These are phyloP conservation scores for Diaporthe capsici DNA, from an alignment of 2,329 filamentous ascomycete genomes.

Conservation along the genomic window DNA sequence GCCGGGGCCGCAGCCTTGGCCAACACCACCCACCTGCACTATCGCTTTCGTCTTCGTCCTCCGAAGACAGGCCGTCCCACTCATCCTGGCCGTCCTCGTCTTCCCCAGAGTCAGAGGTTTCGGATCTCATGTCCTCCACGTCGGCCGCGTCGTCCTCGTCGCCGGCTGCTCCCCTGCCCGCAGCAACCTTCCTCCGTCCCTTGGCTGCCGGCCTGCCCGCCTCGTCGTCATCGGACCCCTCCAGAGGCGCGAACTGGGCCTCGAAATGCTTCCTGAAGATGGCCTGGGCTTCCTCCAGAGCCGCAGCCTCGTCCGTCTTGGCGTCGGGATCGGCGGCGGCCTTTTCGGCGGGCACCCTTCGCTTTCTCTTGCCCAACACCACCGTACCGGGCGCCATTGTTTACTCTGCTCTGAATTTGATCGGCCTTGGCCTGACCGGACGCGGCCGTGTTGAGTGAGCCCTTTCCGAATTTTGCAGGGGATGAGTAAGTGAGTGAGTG, in stretches of 20 bases:
- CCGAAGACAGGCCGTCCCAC: slow-evolving; percentile 75
- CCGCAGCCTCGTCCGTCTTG: slow-evolving; percentile 35
- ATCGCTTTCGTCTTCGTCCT: slow-evolving; percentile 53
- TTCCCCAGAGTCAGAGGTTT: slow-evolving; percentile 33
- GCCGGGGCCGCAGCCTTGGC: not conserved
- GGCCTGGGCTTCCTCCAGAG: slow-evolving; percentile 73
- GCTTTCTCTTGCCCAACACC: slow-evolving; percentile 40
- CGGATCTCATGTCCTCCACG: slow-evolving; percentile 41
- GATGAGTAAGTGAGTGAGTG: not conserved
- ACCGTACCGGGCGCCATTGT: slow-evolving; percentile 29
- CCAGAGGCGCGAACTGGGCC: slow-evolving; percentile 84
- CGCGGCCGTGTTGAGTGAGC: not conserved
- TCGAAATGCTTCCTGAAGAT: slow-evolving; percentile 90
- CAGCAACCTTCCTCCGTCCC: slow-evolving; percentile 50
- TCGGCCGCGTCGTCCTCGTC: slow-evolving; percentile 48
- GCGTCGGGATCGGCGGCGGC: slow-evolving; percentile 22
- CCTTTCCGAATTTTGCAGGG: not conserved
- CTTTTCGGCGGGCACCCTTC: slow-evolving; percentile 29
- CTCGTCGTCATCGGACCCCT: slow-evolving; percentile 54
- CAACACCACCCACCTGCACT: slow-evolving; percentile 39
- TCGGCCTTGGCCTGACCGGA: slow-evolving; percentile 2
- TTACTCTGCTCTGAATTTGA: not conserved
- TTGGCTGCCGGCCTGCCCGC: slow-evolving; percentile 37
- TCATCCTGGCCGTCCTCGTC: slow-evolving; percentile 59
- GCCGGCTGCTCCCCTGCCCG: slow-evolving; percentile 49